Evolutionary conservation across 768 basidiomycete species (phyloP), one percentile per base, ranked within the genome.

Genomic region (Lactarius vividus): DNA sequence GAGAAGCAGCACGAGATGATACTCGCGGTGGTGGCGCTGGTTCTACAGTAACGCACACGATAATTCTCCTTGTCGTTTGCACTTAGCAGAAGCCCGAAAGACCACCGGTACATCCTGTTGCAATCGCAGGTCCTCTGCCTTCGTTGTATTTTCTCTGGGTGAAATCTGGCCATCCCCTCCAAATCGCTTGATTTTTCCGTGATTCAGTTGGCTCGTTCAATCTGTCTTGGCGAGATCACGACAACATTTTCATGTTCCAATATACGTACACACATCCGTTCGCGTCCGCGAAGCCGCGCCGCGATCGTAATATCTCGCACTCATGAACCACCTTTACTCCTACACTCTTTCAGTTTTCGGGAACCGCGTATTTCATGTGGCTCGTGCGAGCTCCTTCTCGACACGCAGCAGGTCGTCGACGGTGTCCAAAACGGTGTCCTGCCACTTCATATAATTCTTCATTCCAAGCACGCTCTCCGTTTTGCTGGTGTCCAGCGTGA

Each of bases 391-490:
- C 68, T 66, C 59, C 55, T 46, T 60, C 59, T 69, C 68, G 31
- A 53, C 9, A 13, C 59, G 61, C 39, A 69, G 18, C 53, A 69
- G 23, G 52, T 69, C 68, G 13, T 69, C 62, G 15, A 69, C 8
- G 3, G 68, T 69, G 39, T 63, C 65, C 26, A 63, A 33, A 9
- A 69, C 31, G 1, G 68, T 69, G 13, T 69, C 61, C 37, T 63
- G 53, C 68, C 68, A 69, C 28, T 39, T 57, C 33, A 62, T n/a
- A 49, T 66, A 69, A 55, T 61, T n/a, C 29, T 46, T 57, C 15
- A 69, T 46, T 9, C 68, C 68, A 1, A 69, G 62, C 8, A 33
- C 20, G 4, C 37, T 20, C 23, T 54, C 58, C 2, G 68, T 62
- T 2, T 44, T 29, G 40, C 60, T 57, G 2, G 42, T 59, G 28